phyloP scores from a whole-genome alignment of 2,329 filamentous ascomycete genomes.

The Paraphoma chrysanthemicola region DNA sequence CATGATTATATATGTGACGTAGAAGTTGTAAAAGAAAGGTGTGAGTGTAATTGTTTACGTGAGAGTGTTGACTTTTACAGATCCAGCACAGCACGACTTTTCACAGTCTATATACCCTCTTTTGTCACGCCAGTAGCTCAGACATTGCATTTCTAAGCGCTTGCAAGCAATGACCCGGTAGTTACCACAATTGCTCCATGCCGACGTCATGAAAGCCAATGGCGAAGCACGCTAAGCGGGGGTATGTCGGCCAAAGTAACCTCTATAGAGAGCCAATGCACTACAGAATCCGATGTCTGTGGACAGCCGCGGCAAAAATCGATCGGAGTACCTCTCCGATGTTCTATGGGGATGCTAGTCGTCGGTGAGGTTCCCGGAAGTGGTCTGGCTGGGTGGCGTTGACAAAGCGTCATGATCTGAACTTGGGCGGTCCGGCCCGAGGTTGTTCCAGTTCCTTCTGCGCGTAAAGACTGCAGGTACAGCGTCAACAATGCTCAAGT shows the following conservation, averaged over 20 bases:
- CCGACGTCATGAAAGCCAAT: constrained; percentile 3
- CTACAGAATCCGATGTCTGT: not conserved
- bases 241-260: constrained; percentile 2
- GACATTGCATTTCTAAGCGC: constrained; percentile 9
- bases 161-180: not conserved
- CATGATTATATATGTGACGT: constrained; percentile 35
- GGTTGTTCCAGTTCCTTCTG: not conserved
- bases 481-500: no score
- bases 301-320: not conserved
- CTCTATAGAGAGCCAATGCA: not conserved
- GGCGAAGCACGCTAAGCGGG: constrained; percentile 1
- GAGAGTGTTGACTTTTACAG: not conserved
- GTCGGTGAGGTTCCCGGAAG: constrained; percentile 1
- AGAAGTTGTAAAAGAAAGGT: not conserved
- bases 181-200: not conserved
- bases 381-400: not conserved
- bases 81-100: not conserved
- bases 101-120: not conserved
- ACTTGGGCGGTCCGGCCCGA: constrained; percentile 5
- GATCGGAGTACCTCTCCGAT: not conserved
- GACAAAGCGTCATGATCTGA: constrained; percentile 1
- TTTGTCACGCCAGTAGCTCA: not conserved
- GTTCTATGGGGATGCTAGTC: not conserved
- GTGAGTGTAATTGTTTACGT: not conserved
- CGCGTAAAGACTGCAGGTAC: not conserved